Conservation (phyloP, 1,284 basidiomycete genomes). For the Earliella scabrosa region DNA sequence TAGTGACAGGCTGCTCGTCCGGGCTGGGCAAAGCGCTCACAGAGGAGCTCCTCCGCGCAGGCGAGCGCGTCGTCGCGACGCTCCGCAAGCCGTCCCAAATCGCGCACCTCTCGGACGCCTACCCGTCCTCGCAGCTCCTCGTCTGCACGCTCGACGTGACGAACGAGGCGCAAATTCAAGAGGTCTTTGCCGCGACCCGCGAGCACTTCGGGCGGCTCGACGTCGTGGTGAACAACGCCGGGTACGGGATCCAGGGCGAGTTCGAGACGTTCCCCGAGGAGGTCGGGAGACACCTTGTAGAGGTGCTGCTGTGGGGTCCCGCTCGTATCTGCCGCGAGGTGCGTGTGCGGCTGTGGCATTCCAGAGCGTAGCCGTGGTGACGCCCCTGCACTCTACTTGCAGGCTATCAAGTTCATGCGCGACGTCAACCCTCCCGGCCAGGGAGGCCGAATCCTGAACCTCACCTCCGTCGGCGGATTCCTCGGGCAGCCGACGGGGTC, state of each 20-base stretch:
- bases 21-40: neutral
- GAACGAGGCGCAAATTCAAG: conserved; percentile 30
- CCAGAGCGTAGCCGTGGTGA: too few species aligned
- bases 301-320: conserved; percentile 40
- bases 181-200: conserved; percentile 33
- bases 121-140: conserved; percentile 9
- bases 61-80: conserved; percentile 38
- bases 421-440: conserved; percentile 25
- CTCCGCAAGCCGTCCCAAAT: conserved; percentile 31
- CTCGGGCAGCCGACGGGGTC: conserved; percentile 33
- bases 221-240: conserved; percentile 45
- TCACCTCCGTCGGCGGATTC: conserved; percentile 38
- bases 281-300: conserved; percentile 31
- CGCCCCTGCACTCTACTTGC: too few species aligned
- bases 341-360: too few species aligned
- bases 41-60: conserved; percentile 28
- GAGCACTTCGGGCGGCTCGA: conserved; percentile 40
- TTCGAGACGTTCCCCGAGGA: conserved; percentile 38
- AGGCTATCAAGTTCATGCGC: conserved; percentile 34
- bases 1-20: conserved; percentile 1
- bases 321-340: conserved; percentile 30
- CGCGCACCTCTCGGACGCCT: conserved; percentile 6
- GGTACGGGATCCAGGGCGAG: conserved; percentile 34
- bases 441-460: conserved; percentile 39
- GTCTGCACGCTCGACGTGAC: conserved; percentile 30